Evolutionary conservation across 2,329 filamentous ascomycete genomes (phyloP).

Genomic region (Cladophialophora bantiana): DNA sequence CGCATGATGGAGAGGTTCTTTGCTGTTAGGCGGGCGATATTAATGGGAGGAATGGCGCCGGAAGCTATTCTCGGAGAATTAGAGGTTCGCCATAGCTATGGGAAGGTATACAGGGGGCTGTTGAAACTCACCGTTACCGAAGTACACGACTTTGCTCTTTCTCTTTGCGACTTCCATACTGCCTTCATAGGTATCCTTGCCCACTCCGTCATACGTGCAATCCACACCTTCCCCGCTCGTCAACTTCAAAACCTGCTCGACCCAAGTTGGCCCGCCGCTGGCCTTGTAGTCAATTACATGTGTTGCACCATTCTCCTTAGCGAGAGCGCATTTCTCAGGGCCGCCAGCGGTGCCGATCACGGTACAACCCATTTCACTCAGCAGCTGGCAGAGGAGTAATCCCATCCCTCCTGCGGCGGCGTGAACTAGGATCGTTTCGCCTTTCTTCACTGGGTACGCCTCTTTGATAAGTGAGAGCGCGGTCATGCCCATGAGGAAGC

Average conservation of each 20-base stretch:
- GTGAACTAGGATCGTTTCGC: conserved; percentile 83
- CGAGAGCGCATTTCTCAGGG: conserved; percentile 73
- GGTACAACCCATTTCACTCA: conserved; percentile 74
- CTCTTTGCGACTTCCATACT: conserved; percentile 75
- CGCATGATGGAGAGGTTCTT: conserved; percentile 82
- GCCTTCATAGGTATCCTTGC: conserved; percentile 81
- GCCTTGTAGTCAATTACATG: conserved; percentile 81
- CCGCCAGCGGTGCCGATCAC: conserved; percentile 82
- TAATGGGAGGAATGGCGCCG: conserved; percentile 76
- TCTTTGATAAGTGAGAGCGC: conserved; percentile 81
- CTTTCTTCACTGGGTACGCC: conserved; percentile 71
- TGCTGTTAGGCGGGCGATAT: conserved; percentile 65
- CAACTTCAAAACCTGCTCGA: conserved; percentile 84
- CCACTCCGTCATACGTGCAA: conserved; percentile 79
- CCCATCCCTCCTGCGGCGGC: conserved; percentile 86
- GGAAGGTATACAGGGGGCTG: not conserved
- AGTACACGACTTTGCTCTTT: conserved; percentile 79
- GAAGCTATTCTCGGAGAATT: conserved; percentile 26
- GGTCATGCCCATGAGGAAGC: conserved; percentile 81
- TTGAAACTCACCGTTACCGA: conserved; percentile 66
- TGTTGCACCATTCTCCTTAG: conserved; percentile 73
- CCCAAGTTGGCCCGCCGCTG: conserved; percentile 75
- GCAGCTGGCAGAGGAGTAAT: conserved; percentile 72
- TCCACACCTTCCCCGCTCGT: conserved; percentile 75
- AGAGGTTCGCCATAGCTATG: not conserved